phyloP scores from a whole-genome alignment of 345 rosid genomes.

The Dimocarpus longan region DNA sequence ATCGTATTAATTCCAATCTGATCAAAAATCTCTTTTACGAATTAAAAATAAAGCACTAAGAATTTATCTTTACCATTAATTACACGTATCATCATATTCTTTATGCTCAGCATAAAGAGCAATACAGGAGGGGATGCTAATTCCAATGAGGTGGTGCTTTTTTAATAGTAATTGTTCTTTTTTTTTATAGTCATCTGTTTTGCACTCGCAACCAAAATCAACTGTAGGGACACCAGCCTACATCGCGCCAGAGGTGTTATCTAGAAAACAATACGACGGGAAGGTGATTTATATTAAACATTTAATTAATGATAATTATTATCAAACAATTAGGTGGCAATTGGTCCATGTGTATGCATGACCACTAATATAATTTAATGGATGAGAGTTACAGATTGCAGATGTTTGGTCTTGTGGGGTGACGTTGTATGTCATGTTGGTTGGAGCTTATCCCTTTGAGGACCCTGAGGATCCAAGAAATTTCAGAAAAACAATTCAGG shows the following conservation, averaged over 20 bases:
- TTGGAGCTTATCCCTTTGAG: constrained; percentile 88
- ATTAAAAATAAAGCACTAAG: too few species aligned
- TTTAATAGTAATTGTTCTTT: background rate
- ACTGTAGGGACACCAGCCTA: constrained; percentile 97
- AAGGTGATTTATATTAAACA: constrained; percentile 47
- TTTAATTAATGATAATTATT: background rate
- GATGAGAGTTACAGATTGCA: constrained; percentile 50
- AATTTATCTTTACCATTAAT: too few species aligned
- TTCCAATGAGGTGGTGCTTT: too few species aligned
- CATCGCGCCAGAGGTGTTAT: constrained; percentile 84
- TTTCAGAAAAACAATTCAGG: constrained; percentile 79
- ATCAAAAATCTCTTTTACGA: too few species aligned
- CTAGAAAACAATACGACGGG: constrained; percentile 78
- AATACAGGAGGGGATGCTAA: too few species aligned
- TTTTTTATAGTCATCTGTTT: constrained; percentile 61
- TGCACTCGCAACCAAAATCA: constrained; percentile 95
- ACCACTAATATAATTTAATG: background rate
- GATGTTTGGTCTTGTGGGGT: constrained; percentile 96
- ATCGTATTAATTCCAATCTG: too few species aligned
- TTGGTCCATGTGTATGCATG: background rate
- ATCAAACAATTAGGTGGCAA: background rate
- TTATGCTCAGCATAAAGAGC: too few species aligned
- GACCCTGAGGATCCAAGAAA: constrained; percentile 80
- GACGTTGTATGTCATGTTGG: constrained; percentile 80
- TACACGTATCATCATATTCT: too few species aligned